Evolutionary conservation across 1,284 basidiomycete species (phyloP).

Genomic region (Trametes sp.): DNA sequence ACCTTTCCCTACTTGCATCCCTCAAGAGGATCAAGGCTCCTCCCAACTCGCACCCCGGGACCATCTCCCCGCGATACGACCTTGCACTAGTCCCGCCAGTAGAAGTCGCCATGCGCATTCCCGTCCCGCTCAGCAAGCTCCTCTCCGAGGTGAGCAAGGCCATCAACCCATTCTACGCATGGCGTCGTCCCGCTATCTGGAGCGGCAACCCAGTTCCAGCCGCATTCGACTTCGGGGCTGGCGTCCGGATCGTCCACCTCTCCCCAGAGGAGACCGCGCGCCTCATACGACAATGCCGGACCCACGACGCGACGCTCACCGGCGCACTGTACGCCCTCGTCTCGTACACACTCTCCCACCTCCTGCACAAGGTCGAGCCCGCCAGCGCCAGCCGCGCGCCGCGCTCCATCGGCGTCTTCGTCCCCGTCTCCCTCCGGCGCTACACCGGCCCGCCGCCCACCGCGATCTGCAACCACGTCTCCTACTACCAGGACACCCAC

Average conservation of each 20-base stretch:
- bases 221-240: slow-evolving; percentile 28
- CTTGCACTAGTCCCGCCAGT: slow-evolving; percentile 39
- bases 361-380: slow-evolving; percentile 39
- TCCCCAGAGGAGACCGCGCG: slow-evolving; percentile 32
- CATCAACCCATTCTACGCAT: slow-evolving; percentile 44
- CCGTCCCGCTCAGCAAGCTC: slow-evolving; percentile 43
- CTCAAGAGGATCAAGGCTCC: slow-evolving; percentile 33
- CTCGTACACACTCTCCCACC: slow-evolving; percentile 35
- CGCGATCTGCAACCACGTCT: slow-evolving; percentile 45
- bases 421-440: slow-evolving; percentile 48
- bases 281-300: slow-evolving; percentile 40
- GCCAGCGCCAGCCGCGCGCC: slow-evolving; percentile 27
- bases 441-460: slow-evolving; percentile 38
- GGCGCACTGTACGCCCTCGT: slow-evolving; percentile 16
- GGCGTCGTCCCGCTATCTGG: slow-evolving; percentile 38
- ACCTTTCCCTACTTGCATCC: slow-evolving; percentile 44
- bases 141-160: slow-evolving; percentile 35
- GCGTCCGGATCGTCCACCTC: slow-evolving; percentile 38
- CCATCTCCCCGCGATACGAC: slow-evolving; percentile 8
- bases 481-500: slow-evolving; percentile 33
- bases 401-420: slow-evolving; percentile 35
- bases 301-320: slow-evolving; percentile 46
- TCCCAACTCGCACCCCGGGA: neutral
- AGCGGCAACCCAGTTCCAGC: slow-evolving; percentile 41
- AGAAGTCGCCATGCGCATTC: slow-evolving; percentile 41